Evolutionary conservation across 75 land plant species (phyloP).

Genomic region (Sequoiadendron giganteum): DNA sequence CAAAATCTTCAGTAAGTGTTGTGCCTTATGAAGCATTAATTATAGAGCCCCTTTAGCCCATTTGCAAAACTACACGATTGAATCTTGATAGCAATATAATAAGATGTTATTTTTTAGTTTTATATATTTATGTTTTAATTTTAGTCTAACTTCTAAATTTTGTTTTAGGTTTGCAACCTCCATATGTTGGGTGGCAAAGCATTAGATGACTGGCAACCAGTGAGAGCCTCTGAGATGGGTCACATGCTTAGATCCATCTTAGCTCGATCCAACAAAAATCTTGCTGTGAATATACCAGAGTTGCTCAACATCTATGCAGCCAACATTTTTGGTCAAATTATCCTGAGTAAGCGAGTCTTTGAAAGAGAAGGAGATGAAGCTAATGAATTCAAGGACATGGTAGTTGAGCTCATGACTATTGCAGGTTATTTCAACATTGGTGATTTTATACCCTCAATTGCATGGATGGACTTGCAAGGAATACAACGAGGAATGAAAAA

Average conservation of each 20-base stretch:
- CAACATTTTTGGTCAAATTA: slow-evolving; percentile 28
- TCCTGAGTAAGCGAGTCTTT: slow-evolving; percentile 8
- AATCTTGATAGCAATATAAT: too few relatives aligned
- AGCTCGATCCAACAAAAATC: neutral
- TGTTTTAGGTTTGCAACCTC: slow-evolving; percentile 7
- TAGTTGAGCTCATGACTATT: slow-evolving; percentile 12
- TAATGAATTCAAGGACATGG: slow-evolving; percentile 17
- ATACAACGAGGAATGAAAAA: slow-evolving; percentile 5
- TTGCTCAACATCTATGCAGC: slow-evolving; percentile 24
- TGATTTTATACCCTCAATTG: slow-evolving; percentile 9
- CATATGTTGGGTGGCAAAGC: slow-evolving; percentile 33
- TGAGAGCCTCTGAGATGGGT: slow-evolving; percentile 14
- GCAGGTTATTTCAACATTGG: slow-evolving; percentile 13
- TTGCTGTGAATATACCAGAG: slow-evolving; percentile 23
- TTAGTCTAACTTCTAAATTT: neutral
- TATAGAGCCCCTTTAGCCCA: too few relatives aligned
- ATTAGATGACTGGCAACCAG: slow-evolving; percentile 12
- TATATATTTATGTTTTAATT: too few relatives aligned
- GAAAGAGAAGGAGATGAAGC: slow-evolving; percentile 11
- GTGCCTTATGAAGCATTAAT: too few relatives aligned
- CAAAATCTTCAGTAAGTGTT: too few relatives aligned
- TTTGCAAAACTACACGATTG: too few relatives aligned
- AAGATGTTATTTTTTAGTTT: too few relatives aligned
- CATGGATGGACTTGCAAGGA: slow-evolving; percentile 15
- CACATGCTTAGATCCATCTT: slow-evolving; percentile 9